Percentiles rank a stretch among this genome's conserved stretches.
phyloP scores from a whole-genome alignment of 441 rosid species.

The Erodium texanum region DNA sequence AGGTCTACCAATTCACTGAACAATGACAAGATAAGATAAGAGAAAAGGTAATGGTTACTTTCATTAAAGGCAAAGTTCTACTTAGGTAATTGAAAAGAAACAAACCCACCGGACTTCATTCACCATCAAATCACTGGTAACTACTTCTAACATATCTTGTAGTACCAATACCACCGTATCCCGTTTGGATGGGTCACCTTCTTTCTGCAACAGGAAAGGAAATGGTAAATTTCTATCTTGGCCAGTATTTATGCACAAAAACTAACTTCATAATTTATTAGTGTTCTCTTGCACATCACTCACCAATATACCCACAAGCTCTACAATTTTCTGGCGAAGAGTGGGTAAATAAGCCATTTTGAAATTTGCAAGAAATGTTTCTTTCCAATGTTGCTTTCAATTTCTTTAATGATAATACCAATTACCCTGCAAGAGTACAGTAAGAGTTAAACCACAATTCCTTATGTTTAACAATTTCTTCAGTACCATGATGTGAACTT shows the following conservation, averaged over 20 bases:
- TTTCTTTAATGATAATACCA: slow-evolving; percentile 75
- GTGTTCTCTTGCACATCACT: slow-evolving; percentile 21
- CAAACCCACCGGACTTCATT: slow-evolving; percentile 78
- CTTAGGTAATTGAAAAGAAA: slow-evolving; percentile 8
- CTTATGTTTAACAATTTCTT: neutral
- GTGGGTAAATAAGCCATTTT: slow-evolving; percentile 75
- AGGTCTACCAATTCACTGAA: slow-evolving; percentile 79
- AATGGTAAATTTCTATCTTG: slow-evolving; percentile 6
- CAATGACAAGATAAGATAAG: slow-evolving; percentile 1
- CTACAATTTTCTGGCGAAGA: slow-evolving; percentile 74
- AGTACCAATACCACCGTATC: slow-evolving; percentile 71
- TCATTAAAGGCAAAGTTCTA: slow-evolving; percentile 9
- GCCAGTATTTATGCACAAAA: neutral
- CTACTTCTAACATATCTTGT: slow-evolving; percentile 97
- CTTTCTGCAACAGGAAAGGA: slow-evolving; percentile 62
- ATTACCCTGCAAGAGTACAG: slow-evolving; percentile 56
- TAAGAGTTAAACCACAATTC: slow-evolving; percentile 11
- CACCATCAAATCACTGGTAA: slow-evolving; percentile 92
- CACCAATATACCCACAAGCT: slow-evolving; percentile 85
- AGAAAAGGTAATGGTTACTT: slow-evolving; percentile 11
- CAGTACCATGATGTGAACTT: too few species aligned
- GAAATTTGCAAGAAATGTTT: slow-evolving; percentile 76
- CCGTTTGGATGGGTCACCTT: slow-evolving; percentile 63
- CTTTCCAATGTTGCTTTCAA: slow-evolving; percentile 80
- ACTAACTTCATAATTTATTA: neutral